Percentiles rank a stretch among this genome's conserved stretches.
Conservation (phyloP, 1,284 basidiomycete genomes). For the Mixia osmundae region DNA sequence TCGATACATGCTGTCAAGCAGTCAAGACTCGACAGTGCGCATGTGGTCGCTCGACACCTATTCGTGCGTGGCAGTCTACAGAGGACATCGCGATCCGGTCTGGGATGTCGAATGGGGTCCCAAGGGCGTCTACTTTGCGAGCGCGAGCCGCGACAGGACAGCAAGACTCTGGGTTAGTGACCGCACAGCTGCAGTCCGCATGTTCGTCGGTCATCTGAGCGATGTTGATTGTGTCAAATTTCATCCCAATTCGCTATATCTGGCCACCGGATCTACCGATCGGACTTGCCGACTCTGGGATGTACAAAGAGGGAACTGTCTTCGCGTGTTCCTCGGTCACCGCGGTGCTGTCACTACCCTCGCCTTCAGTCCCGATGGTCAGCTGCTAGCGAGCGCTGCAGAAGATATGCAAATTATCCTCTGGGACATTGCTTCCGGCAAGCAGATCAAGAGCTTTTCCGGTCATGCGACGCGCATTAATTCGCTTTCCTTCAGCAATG, state of each 20-base stretch:
- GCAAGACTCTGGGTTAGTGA: constrained; percentile 94
- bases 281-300: constrained; percentile 94
- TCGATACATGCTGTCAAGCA: constrained; percentile 66
- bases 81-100: constrained; percentile 89
- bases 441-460: constrained; percentile 86
- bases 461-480: constrained; percentile 77
- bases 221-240: constrained; percentile 94
- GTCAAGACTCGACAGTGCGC: constrained; percentile 76
- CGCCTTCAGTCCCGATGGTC: constrained; percentile 78
- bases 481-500: constrained; percentile 72
- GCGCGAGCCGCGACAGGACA: constrained; percentile 75
- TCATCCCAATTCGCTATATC: constrained; percentile 91
- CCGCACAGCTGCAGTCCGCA: constrained; percentile 56
- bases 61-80: constrained; percentile 76
- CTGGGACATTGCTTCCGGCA: constrained; percentile 86
- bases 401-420: constrained; percentile 82
- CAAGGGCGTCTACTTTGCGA: constrained; percentile 93
- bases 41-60: constrained; percentile 93
- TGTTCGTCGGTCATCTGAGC: constrained; percentile 87
- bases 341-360: constrained; percentile 70
- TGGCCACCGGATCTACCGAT: constrained; percentile 90
- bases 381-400: constrained; percentile 74
- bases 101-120: constrained; percentile 99
- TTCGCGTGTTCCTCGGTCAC: constrained; percentile 88
- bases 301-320: constrained; percentile 79